A percentile compares a stretch with the other conserved stretches of the same genome.
These are phyloP conservation scores for Verticillium alfalfae DNA, from an alignment of 2,329 filamentous ascomycete genomes.

Conservation along the genomic window DNA sequence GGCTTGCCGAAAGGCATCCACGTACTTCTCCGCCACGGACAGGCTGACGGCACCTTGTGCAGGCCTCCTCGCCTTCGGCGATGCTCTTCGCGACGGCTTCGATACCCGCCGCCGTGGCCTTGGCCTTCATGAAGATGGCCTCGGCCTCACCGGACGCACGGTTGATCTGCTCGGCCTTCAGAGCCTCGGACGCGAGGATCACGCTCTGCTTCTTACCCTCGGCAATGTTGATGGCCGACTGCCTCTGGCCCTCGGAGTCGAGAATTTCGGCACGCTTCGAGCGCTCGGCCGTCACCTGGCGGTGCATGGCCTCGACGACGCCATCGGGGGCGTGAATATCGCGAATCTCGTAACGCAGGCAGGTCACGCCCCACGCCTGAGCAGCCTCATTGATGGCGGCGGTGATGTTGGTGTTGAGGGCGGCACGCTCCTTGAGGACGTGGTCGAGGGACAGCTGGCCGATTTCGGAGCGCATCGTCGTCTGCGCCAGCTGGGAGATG, in stretches of 20 bases:
- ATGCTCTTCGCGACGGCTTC: constrained; percentile 79
- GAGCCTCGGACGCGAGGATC: constrained; percentile 88
- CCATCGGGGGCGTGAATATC: constrained; percentile 94
- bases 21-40: constrained; percentile 93
- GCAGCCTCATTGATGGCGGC: constrained; percentile 97
- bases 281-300: constrained; percentile 93
- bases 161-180: constrained; percentile 90
- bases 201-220: constrained; percentile 97
- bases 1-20: constrained; percentile 87
- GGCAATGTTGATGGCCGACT: constrained; percentile 97
- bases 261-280: constrained; percentile 97
- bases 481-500: constrained; percentile 95
- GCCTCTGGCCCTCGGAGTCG: constrained; percentile 92
- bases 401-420: constrained; percentile 97
- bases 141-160: constrained; percentile 87
- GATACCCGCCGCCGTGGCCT: constrained; percentile 82
- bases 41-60: constrained; percentile 83
- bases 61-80: constrained; percentile 61
- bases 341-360: constrained; percentile 93
- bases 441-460: constrained; percentile 95
- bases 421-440: constrained; percentile 93
- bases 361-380: constrained; percentile 93
- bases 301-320: constrained; percentile 96
- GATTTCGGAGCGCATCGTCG: constrained; percentile 98
- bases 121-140: constrained; percentile 80